Conservation (phyloP, 2,329 filamentous ascomycete species). For the Bertia moriformis region DNA sequence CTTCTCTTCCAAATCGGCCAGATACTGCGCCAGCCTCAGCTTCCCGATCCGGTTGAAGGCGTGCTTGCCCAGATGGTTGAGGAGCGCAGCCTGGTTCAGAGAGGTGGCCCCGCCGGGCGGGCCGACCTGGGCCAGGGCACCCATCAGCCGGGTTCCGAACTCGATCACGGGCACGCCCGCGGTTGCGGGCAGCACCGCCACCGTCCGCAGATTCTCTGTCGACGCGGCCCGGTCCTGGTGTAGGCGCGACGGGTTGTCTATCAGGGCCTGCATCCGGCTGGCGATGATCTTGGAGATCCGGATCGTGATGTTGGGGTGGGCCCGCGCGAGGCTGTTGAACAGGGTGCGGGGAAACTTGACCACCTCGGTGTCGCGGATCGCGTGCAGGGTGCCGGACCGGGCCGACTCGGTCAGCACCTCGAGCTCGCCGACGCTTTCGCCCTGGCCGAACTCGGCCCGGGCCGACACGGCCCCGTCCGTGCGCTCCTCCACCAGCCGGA, state of each 20-base stretch:
- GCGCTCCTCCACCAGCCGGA: slow-evolving; percentile 71
- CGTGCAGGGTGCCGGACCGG: slow-evolving; percentile 78
- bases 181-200: slow-evolving; percentile 81
- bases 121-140: slow-evolving; percentile 77
- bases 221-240: slow-evolving; percentile 46
- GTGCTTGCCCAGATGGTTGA: slow-evolving; percentile 88
- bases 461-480: slow-evolving; percentile 73
- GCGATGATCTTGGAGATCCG: slow-evolving; percentile 99
- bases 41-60: slow-evolving; percentile 97
- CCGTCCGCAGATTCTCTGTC: slow-evolving; percentile 82
- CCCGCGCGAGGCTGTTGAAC: slow-evolving; percentile 93
- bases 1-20: slow-evolving; percentile 93
- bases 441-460: slow-evolving; percentile 85
- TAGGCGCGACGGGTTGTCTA: slow-evolving; percentile 65
- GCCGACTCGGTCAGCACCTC: slow-evolving; percentile 91
- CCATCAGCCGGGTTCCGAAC: slow-evolving; percentile 79
- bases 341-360: slow-evolving; percentile 90
- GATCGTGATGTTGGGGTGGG: slow-evolving; percentile 95
- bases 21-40: slow-evolving; percentile 83
- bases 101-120: slow-evolving; percentile 80
- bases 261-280: slow-evolving; percentile 75
- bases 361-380: slow-evolving; percentile 89
- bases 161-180: slow-evolving; percentile 86
- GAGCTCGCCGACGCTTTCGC: slow-evolving; percentile 91
- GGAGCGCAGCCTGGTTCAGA: slow-evolving; percentile 80